phyloP scores from a whole-genome alignment of 805 yeast genomes.

The Kodamaea fukazawae region DNA sequence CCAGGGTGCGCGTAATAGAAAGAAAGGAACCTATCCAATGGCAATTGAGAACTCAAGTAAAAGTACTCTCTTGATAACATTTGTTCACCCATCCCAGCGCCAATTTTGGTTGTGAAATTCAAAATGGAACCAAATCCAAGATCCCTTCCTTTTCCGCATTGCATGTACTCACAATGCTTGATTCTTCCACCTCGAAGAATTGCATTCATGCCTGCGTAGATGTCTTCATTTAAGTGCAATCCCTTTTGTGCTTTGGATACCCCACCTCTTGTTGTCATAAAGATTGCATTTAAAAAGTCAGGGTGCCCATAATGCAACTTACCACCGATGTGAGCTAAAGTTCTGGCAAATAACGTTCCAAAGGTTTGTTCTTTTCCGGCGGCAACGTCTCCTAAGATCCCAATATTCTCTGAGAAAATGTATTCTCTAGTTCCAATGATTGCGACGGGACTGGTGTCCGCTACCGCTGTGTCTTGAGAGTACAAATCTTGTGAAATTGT shows the following conservation, averaged over 20 bases:
- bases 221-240: conserved; percentile 79
- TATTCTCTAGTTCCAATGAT: conserved; percentile 83
- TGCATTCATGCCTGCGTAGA: conserved; percentile 84
- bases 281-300: conserved; percentile 70
- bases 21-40: conserved; percentile 73
- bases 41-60: conserved; percentile 72
- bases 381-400: conserved; percentile 80
- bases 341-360: conserved; percentile 80
- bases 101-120: conserved; percentile 80
- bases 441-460: conserved; percentile 61
- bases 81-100: conserved; percentile 91
- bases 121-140: conserved; percentile 80
- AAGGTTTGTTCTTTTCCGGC: conserved; percentile 89
- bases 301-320: conserved; percentile 87
- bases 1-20: conserved; percentile 88
- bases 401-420: conserved; percentile 78
- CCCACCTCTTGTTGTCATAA: conserved; percentile 84
- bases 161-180: conserved; percentile 78
- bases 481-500: conserved; percentile 15
- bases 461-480: conserved; percentile 17
- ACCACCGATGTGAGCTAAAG: conserved; percentile 78
- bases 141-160: conserved; percentile 87
- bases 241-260: conserved; percentile 85
- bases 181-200: conserved; percentile 77
- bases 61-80: conserved; percentile 79